A percentile compares a stretch with the other conserved stretches of the same genome.
These are phyloP conservation scores for Hibiscus tridactylites DNA, from an alignment of 345 rosid species.

Conservation along the genomic window DNA sequence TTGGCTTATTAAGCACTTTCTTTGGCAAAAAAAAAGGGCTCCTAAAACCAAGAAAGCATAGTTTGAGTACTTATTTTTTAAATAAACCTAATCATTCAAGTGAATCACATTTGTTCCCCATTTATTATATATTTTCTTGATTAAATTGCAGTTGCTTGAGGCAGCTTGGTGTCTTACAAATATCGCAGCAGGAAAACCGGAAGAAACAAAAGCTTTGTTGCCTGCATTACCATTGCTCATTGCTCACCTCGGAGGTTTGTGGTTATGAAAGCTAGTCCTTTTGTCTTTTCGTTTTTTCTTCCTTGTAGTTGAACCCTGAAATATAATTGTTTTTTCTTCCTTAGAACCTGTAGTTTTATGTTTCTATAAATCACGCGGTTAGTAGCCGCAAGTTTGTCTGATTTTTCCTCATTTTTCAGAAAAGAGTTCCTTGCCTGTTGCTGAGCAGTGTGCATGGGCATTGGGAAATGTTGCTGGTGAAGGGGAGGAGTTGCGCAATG, in stretches of 20 bases:
- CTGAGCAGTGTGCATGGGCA: conserved; percentile 99
- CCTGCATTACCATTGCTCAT: conserved; percentile 86
- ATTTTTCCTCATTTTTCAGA: conserved; percentile 38
- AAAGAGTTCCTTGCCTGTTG: conserved; percentile 79
- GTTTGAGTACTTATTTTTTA: too few relatives aligned
- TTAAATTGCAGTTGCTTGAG: conserved; percentile 73
- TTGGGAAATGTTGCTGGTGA: conserved; percentile 97
- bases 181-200: conserved; percentile 92
- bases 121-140: not conserved
- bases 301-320: not conserved
- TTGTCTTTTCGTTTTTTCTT: not conserved
- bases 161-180: conserved; percentile 98
- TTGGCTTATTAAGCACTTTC: too few relatives aligned
- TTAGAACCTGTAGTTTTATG: not conserved
- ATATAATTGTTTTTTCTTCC: not conserved
- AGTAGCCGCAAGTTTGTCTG: conserved; percentile 7
- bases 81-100: not conserved
- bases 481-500: conserved; percentile 83
- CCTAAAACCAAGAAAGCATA: too few relatives aligned
- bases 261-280: conserved; percentile 8
- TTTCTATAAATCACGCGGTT: not conserved
- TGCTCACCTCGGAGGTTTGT: conserved; percentile 90
- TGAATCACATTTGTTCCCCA: not conserved
- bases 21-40: too few relatives aligned
- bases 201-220: conserved; percentile 80